Evolutionary conservation across 345 rosid species (phyloP), one percentile per base, ranked within the genome.

Genomic region (Moringa oleifera): DNA sequence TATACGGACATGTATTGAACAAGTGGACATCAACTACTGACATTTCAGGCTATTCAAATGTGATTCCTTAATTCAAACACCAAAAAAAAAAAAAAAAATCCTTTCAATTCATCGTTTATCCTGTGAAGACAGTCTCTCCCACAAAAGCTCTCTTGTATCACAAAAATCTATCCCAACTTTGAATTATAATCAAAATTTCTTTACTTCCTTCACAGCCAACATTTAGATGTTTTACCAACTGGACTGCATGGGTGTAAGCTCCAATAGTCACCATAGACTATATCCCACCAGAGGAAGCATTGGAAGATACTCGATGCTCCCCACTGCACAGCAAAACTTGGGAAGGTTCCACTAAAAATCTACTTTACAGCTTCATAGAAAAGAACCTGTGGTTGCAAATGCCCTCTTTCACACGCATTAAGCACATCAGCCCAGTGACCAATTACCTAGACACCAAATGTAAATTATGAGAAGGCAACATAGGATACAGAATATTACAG

Each of bases 321-420:
- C 41, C 23, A 63, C 52, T 53, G 74, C 65, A 63, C 63, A 63
- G 71, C 62, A 69, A 57, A 58, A 33, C 54, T 36, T 22, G 51
- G 51, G 68, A 57, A 56, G 58, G 47, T 78, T 66, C 74, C 61
- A 51, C 62, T 16, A 58, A 31, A 53, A 28, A 36, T 69, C 66
- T 77, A 79, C 62, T 78, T 80, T 75, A 82, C 72, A 70, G 89
- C 86, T 79, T 88, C 96, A 53, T 79, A 94, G 80, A 94, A 82
- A 53, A 94, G 88, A 76, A 90, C 96, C 81, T 94, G 99, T 50
- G 99, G 97, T 63, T 94, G 99, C 81, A 90, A 76, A 72, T 74
- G 99, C 73, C 99, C 99, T 73, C 72, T 87, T 65, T 84, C 85
- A 33, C 95, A 94, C 83, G 85, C 80, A 45, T 74, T 68, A 62